Conservation (phyloP, 768 basidiomycete genomes). For the Pleurotus salmoneostramineus region DNA sequence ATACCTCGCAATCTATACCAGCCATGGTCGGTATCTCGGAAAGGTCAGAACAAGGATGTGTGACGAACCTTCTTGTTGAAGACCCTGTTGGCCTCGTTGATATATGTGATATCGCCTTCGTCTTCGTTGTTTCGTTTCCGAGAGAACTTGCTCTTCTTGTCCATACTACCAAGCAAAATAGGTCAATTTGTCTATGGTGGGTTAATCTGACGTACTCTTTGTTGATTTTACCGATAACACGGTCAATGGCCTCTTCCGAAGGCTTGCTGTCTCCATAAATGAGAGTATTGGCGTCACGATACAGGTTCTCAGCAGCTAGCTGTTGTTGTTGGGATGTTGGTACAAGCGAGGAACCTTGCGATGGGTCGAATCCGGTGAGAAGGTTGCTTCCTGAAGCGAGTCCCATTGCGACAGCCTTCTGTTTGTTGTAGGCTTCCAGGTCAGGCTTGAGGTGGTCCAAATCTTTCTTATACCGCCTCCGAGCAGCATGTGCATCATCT, state of each 20-base stretch:
- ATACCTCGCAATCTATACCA: constrained; percentile 78
- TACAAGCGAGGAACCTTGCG: constrained; percentile 38
- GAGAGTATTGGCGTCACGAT: constrained; percentile 90
- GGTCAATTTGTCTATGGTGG: constrained; percentile 1
- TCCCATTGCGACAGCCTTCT: constrained; percentile 84
- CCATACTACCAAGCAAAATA: constrained; percentile 49
- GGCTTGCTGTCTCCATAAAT: constrained; percentile 96
- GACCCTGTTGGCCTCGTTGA: constrained; percentile 96
- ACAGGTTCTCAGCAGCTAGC: constrained; percentile 75
- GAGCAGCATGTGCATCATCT: constrained; percentile 91
- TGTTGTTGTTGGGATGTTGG: constrained; percentile 61
- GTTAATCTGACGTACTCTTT: constrained; percentile 64
- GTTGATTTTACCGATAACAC: constrained; percentile 89
- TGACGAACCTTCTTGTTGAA: constrained; percentile 90
- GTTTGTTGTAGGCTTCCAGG: constrained; percentile 78
- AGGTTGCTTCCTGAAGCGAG: constrained; percentile 48
- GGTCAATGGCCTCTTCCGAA: constrained; percentile 91
- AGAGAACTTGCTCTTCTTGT: constrained; percentile 88
- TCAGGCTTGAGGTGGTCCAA: constrained; percentile 87
- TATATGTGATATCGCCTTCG: constrained; percentile 96
- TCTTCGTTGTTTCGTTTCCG: constrained; percentile 88
- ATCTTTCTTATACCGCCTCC: constrained; percentile 90
- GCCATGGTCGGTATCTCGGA: not conserved
- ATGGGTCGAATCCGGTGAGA: constrained; percentile 46
- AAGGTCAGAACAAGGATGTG: not conserved